Base-by-base conservation (phyloP, 2,329 filamentous ascomycete species). In the Cladosporium cucumerinum region DNA sequence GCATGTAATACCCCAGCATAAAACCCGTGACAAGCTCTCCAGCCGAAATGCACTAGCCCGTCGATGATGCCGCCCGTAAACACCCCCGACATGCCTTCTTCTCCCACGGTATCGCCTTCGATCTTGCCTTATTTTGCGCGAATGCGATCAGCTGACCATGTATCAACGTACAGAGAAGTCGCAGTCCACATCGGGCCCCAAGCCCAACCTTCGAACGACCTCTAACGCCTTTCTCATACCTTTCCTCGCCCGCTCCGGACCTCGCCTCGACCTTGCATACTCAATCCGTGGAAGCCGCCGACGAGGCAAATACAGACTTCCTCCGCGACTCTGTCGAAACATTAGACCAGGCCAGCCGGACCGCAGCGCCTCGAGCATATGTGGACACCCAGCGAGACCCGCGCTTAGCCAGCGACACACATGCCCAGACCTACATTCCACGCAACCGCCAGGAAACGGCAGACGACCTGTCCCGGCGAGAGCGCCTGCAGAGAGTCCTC, bases 281-380 rank as follows among this genome's bases (percentile, higher is more conserved):
- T 23, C 76, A 77, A 65, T 18, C 59, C 32, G 26, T 26, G 12
- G 39, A 48, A 21, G 76, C 76, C 49, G 79, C 76, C 63, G 75
- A 79, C 58, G 75, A 81, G 71, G 82, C 81, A 66, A 85, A 84
- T 74, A 75, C 82, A 68, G 80, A 74, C 72, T 84, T 84, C 67
- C 76, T 86, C 62, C 81, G 83, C 62, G 78, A 74, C 36, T 74
- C 75, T 21, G 66, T 77, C 57, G 77, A 79, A 57, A 73, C 76
- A 10, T 64, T 74, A 43, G 59, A 62, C 48, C 48, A 54, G 32
- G 48, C 25, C 59, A 54, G 46, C 28, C 69, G 71, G 34, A 65
- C 66, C 11, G 30, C 16, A 4, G 57, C 65, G 23, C 62, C 57
- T 16, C 32, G 54, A 21, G 54, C 66, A 28, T 68, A 67, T 43